Base-by-base conservation (phyloP, 495 filamentous ascomycete genomes). In the Penicillium longicatenatum region DNA sequence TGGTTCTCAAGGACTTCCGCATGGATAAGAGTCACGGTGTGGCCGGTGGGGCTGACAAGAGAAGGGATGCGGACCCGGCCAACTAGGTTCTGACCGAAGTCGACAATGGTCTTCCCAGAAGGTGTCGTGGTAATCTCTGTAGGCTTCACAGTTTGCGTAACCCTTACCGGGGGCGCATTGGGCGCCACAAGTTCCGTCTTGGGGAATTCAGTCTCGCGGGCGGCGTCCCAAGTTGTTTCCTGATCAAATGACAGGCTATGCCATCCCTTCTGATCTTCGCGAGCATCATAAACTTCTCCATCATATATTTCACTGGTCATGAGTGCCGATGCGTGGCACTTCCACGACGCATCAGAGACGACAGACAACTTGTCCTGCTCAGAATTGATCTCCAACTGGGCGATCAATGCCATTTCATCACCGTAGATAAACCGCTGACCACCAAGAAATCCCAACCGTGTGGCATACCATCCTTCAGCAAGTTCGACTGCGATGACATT, bases 1-100 rank as follows among this genome's bases (percentile, higher is more conserved):
- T 74, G 74, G 37, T 79, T 58, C 47, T 84, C 80, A 6, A 84
- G 68, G 2, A 85, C 81, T 70, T 84, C 82, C 1, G 77, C 71
- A 61, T 84, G 81, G 0, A 57, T 69, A 26, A 84, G 68, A 20
- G 62, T 71, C 6, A 67, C 52, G 10, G 17, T 53, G 5, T 54
- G 42, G 10, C 73, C 74, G 17, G 57, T 54, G 0, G 75, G 68
- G 7, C 72, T 74, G 3, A 59, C 45, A 5, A 77, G 67, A 0
- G 60, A 67, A n/a, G 55, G 64, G 20, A 80, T 60, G 6, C 63
- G 63, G n/a, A 84, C 60, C 46, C 72, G 72, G 4, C 81, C 82
- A 5, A 83, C 82, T 11, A 84, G 66, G 53, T 84, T 85, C 57
- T 84, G 82, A 12, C 81, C 81, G 57, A 83, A 84, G 57, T 85